Evolutionary conservation across 2,329 filamentous ascomycete genomes (phyloP), one percentile per base, ranked within the genome.

Genomic region (Claviceps cyperi): DNA sequence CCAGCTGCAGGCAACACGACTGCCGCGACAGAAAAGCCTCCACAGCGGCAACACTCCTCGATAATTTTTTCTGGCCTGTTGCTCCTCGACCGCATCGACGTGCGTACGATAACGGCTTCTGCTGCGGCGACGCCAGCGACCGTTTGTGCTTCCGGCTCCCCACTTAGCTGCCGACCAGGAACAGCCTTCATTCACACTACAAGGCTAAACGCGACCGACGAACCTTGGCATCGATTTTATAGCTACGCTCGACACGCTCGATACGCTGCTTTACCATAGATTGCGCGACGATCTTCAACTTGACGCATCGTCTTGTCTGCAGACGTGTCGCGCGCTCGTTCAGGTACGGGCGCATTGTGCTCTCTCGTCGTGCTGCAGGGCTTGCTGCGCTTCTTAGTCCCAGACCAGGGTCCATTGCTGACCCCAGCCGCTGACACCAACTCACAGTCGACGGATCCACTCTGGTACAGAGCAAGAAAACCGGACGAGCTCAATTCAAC

Each of bases 341-440:
- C 51, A 52, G 47, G 51, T 52, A 47, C 48, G 47, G 38, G 28
- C 15, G 17, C 6, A 19, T 17, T 19, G 39, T 37, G 38, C 24
- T 32, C 44, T 50, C 40, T 17, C 45, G 15, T 46, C 47, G 50
- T 43, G 47, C 43, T 43, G 47, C 47, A 50, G 44, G 47, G 45
- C 43, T 47, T 43, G 14, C 50, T 22, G 43, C 44, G 37, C 47
- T 49, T 21, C 35, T 36, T 38, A 37, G n/a, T 43, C 36, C 47
- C 21, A 40, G 36, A 51, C 46, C 46, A 49, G 47, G 50, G 44
- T 52, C 43, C 47, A 47, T 40, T 50, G 47, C 51, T 52, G 43
- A 50, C 38, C 47, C 48, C 43, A 24, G 51, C 48, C 35, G 51
- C 48, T 50, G 46, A 49, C 46, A 48, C 43, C 9, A 43, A 46